Conservation (phyloP, 805 yeast genomes). For the Nadsonia fulvescens region DNA sequence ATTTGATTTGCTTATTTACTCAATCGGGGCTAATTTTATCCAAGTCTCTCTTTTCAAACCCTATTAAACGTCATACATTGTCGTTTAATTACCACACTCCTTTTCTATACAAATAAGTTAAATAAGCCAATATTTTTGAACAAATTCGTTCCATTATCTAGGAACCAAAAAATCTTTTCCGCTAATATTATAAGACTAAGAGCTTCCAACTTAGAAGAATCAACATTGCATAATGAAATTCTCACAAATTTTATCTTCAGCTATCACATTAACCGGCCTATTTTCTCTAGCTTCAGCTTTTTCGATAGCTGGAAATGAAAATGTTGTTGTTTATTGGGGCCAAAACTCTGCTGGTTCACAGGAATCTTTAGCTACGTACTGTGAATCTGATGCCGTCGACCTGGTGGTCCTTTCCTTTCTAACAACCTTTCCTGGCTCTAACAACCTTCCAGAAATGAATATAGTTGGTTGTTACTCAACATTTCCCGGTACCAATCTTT, state of each 20-base stretch:
- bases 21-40: no score
- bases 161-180: no score
- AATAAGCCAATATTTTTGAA: no score
- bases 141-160: no score
- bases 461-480: slow-evolving; percentile 35
- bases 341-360: slow-evolving; percentile 50
- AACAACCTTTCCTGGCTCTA: slow-evolving; percentile 26
- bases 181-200: no score
- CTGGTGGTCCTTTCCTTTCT: slow-evolving; percentile 47
- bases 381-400: slow-evolving; percentile 52
- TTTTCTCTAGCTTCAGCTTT: slow-evolving; percentile 5
- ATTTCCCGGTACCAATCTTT: slow-evolving; percentile 20
- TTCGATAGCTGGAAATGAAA: slow-evolving; percentile 22
- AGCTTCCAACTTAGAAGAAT: slow-evolving; percentile 1
- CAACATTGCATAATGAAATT: no score
- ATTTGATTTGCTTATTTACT: no score
- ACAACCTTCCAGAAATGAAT: slow-evolving; percentile 24
- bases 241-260: no score
- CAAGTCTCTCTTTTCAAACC: no score
- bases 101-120: no score
- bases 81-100: no score
- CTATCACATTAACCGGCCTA: background rate
- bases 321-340: slow-evolving; percentile 76
- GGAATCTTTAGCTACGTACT: slow-evolving; percentile 33
- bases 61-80: no score